Evolutionary conservation across 2,329 filamentous ascomycete genomes (phyloP), one percentile per base, ranked within the genome.

Genomic region (Ceratocystis variospora): DNA sequence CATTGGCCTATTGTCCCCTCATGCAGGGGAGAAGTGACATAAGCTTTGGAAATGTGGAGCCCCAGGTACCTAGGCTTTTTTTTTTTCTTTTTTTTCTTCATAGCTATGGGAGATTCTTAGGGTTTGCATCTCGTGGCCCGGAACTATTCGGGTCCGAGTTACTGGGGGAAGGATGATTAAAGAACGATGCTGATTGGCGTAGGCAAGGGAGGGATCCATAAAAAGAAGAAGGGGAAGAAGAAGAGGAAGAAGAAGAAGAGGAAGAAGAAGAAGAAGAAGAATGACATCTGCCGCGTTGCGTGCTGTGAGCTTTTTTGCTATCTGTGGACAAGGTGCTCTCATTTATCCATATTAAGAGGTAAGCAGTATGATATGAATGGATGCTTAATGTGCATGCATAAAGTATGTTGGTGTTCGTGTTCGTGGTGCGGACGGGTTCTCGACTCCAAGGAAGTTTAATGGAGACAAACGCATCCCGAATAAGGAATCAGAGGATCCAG

Each of bases 21-120:
- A 59, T 37, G 55, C 55, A 59, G 55, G 55, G 55, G 55, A 59
- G 55, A 19, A 59, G 7, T 59, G 55, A 59, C 55, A 59, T n/a
- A 57, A 59, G 19, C 55, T 10, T 15, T 37, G 55, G 3, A 31
- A 31, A 8, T 22, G 22, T 57, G 53, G 53, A 57, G 53, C 53
- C 53, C 28, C 53, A 59, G 55, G 55, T 33, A 59, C 55, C 28
- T 37, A 1, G 6, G 50, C 5, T 22, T 48, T 22, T n/a, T n/a
- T 8, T 19, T 19, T 48, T n/a, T 8, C 6, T 19, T 48, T 48
- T 17, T 19, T n/a, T 1, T 37, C 6, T 48, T 48, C 8, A 25
- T 15, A 15, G 15, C 48, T 28, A 17, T 5, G 3, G 19, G 3
- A 15, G 37, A 12, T 41, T 53, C 2, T 22, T 53, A 53, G 48